Evolutionary conservation across 768 basidiomycete genomes (phyloP).

Genomic region (Naganishia vaughanmartiniae): DNA sequence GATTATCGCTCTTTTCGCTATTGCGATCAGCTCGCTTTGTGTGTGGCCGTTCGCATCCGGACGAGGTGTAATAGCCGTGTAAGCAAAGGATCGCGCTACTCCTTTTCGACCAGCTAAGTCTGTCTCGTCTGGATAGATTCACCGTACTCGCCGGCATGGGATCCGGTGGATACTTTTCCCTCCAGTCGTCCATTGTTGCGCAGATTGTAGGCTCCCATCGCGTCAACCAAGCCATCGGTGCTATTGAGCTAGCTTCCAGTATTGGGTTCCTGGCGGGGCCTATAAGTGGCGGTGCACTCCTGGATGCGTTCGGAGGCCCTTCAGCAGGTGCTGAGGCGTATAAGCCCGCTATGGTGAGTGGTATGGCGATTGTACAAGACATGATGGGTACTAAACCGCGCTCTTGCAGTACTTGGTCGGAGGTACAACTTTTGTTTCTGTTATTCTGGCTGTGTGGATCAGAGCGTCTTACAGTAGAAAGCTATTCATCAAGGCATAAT

Average conservation of each 20-base stretch:
- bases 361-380: not conserved
- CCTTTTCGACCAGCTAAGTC: not conserved
- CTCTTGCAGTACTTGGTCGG: conserved; percentile 23
- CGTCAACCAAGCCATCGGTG: conserved; percentile 27
- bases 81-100: not conserved
- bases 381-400: too few species aligned
- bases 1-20: conserved; percentile 4
- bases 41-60: conserved; percentile 24
- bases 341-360: conserved; percentile 34
- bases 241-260: conserved; percentile 29
- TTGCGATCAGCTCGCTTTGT: conserved; percentile 21
- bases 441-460: conserved; percentile 23
- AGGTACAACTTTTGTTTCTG: conserved; percentile 20
- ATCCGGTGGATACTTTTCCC: conserved; percentile 35
- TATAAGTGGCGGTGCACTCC: conserved; percentile 31
- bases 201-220: conserved; percentile 34
- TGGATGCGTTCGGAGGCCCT: conserved; percentile 36
- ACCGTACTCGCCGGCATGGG: conserved; percentile 31
- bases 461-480: conserved; percentile 10
- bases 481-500: conserved; percentile 25
- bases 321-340: conserved; percentile 32
- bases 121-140: not conserved
- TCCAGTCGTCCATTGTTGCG: conserved; percentile 33
- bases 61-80: conserved; percentile 3
- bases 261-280: conserved; percentile 36